Percentiles rank a stretch among this genome's conserved stretches.
phyloP scores from a whole-genome alignment of 495 filamentous ascomycete genomes.

The Talaromyces liani region DNA sequence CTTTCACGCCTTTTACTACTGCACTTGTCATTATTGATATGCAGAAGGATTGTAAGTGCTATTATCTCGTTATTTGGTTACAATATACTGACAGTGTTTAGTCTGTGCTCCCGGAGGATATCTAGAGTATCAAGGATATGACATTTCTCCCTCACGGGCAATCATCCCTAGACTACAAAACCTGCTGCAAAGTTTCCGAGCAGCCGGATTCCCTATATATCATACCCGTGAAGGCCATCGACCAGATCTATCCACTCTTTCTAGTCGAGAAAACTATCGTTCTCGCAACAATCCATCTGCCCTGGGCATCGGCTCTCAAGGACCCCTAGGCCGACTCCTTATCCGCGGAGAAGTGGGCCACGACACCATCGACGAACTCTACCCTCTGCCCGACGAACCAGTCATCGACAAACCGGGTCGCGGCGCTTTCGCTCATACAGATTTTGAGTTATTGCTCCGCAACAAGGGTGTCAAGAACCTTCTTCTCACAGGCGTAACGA shows the following conservation, averaged over 20 bases:
- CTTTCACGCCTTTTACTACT: conserved; percentile 49
- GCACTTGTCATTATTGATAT: conserved; percentile 66
- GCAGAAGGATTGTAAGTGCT: conserved; percentile 57
- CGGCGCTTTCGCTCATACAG: conserved; percentile 60
- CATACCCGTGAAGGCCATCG: conserved; percentile 65
- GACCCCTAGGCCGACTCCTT: conserved; percentile 56
- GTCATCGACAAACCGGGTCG: conserved; percentile 63
- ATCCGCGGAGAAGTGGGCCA: conserved; percentile 59
- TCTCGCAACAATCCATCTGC: conserved; percentile 46
- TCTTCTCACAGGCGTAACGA: conserved; percentile 58
- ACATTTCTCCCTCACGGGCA: conserved; percentile 41
- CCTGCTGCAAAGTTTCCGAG: conserved; percentile 51
- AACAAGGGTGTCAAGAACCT: conserved; percentile 60
- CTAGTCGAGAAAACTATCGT: conserved; percentile 46
- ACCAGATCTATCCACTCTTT: conserved; percentile 52
- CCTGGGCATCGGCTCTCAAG: conserved; percentile 52
- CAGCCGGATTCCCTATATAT: conserved; percentile 53
- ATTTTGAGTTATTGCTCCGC: conserved; percentile 53
- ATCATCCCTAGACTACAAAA: conserved; percentile 48
- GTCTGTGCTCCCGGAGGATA: conserved; percentile 55
- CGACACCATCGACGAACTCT: conserved; percentile 52
- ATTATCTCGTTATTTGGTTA: not conserved
- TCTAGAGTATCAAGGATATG: conserved; percentile 52
- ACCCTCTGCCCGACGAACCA: conserved; percentile 47
- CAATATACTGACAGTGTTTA: conserved; percentile 23